Conservation (phyloP, 1,284 basidiomycete genomes). For the Wallemia mellicola region DNA sequence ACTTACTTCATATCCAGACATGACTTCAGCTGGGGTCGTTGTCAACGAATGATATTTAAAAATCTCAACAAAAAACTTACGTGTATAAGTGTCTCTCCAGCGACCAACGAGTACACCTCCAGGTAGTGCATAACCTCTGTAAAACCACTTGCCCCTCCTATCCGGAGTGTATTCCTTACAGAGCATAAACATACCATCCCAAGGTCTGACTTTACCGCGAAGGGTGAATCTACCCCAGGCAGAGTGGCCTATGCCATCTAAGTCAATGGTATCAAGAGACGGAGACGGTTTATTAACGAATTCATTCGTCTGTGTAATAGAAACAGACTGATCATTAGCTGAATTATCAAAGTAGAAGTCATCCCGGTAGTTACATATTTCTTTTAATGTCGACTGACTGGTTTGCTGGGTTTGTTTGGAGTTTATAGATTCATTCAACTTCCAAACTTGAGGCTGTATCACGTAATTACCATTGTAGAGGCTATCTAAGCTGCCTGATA, state of each 20-base stretch:
- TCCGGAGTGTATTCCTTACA: slow-evolving; percentile 1
- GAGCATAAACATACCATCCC: slow-evolving; percentile 22
- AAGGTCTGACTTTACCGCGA: slow-evolving; percentile 19
- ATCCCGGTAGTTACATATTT: not conserved
- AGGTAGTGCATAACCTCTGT: not conserved
- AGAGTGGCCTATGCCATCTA: slow-evolving; percentile 19
- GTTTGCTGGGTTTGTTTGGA: no score
- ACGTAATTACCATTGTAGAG: slow-evolving; percentile 22
- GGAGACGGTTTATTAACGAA: no score
- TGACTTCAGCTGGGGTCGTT: not conserved
- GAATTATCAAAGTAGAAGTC: no score
- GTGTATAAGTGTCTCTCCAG: not conserved
- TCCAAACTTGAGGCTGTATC: slow-evolving; percentile 26
- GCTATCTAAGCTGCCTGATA: slow-evolving; percentile 13
- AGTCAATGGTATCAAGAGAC: slow-evolving; percentile 6
- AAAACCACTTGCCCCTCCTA: not conserved
- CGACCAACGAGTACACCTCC: not conserved
- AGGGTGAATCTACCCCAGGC: slow-evolving; percentile 23
- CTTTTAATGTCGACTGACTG: not conserved
- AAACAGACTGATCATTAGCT: not conserved
- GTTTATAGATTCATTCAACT: slow-evolving; percentile 21
- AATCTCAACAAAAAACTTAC: not conserved
- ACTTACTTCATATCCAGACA: not conserved
- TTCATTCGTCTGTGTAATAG: not conserved
- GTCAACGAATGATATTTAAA: not conserved